These are phyloP conservation scores for Leptographium wingfieldii DNA, from an alignment of 2,329 filamentous ascomycete species.

Conservation along the genomic window DNA sequence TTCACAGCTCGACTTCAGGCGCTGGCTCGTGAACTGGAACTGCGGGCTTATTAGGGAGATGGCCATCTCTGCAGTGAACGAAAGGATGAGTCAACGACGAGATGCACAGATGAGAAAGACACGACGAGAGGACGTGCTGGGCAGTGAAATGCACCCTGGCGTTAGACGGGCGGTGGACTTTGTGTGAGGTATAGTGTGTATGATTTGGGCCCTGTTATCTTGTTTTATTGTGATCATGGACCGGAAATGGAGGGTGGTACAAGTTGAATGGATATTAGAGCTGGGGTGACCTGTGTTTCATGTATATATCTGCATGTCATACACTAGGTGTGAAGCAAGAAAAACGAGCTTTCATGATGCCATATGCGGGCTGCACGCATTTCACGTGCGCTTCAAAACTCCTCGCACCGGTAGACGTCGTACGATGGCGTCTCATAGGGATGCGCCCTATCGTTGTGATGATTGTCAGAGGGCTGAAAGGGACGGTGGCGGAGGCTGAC, in stretches of 20 bases:
- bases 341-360: neutral
- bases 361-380: neutral
- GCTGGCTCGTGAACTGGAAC: conserved; percentile 26
- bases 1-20: conserved; percentile 26
- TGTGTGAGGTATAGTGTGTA: neutral
- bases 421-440: conserved; percentile 41
- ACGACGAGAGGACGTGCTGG: neutral
- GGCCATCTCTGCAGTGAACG: neutral
- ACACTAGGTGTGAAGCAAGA: neutral
- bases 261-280: neutral
- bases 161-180: neutral
- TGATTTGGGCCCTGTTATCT: neutral
- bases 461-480: neutral
- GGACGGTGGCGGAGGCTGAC: conserved; percentile 15
- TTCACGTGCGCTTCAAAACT: conserved; percentile 23
- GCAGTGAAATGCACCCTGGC: neutral
- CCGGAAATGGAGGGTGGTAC: neutral
- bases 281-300: neutral
- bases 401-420: conserved; percentile 33
- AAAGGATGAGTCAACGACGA: neutral
- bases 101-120: neutral
- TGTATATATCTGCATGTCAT: neutral
- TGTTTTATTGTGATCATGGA: neutral
- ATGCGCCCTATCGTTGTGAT: conserved; percentile 26
- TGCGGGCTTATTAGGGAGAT: conserved; percentile 2